These are phyloP conservation scores for Thermochaetoides thermophila DNA, from an alignment of 495 filamentous ascomycete genomes.

Conservation along the genomic window DNA sequence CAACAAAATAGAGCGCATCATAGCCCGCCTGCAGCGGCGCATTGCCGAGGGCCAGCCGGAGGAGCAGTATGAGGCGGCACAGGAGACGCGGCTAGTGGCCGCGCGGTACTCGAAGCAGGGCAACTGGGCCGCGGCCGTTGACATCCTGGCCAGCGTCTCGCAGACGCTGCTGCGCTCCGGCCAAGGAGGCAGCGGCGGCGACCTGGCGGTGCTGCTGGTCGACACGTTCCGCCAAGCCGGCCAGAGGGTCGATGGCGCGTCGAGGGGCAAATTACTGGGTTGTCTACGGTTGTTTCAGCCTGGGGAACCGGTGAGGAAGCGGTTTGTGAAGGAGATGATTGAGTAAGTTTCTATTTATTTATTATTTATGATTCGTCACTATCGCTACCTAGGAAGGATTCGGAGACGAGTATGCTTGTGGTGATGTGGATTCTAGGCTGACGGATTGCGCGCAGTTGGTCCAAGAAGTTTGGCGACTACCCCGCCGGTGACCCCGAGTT, in stretches of 20 bases:
- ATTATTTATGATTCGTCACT: not conserved
- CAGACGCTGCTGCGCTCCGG: slow-evolving; percentile 73
- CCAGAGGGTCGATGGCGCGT: slow-evolving; percentile 50
- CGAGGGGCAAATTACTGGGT: slow-evolving; percentile 42
- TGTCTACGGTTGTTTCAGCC: slow-evolving; percentile 66
- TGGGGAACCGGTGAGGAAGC: slow-evolving; percentile 79
- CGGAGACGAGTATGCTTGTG: no score
- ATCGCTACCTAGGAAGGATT: no score
- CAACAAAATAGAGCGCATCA: slow-evolving; percentile 35
- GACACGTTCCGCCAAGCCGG: slow-evolving; percentile 80
- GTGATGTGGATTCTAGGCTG: no score
- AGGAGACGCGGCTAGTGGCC: slow-evolving; percentile 88
- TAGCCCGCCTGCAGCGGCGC: slow-evolving; percentile 41
- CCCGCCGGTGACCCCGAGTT: slow-evolving; percentile 90
- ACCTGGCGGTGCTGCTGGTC: slow-evolving; percentile 69
- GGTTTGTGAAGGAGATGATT: slow-evolving; percentile 78
- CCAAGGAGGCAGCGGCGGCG: slow-evolving; percentile 83
- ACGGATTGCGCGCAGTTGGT: slow-evolving; percentile 48
- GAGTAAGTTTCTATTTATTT: slow-evolving; percentile 34
- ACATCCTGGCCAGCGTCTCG: slow-evolving; percentile 74
- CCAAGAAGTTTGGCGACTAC: slow-evolving; percentile 64
- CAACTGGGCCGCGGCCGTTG: slow-evolving; percentile 72
- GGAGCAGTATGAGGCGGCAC: slow-evolving; percentile 76
- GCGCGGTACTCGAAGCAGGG: slow-evolving; percentile 75
- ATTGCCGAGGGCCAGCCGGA: slow-evolving; percentile 76